Conservation (phyloP, 805 yeast species). For the Zygosaccharomyces gambellarensis region DNA sequence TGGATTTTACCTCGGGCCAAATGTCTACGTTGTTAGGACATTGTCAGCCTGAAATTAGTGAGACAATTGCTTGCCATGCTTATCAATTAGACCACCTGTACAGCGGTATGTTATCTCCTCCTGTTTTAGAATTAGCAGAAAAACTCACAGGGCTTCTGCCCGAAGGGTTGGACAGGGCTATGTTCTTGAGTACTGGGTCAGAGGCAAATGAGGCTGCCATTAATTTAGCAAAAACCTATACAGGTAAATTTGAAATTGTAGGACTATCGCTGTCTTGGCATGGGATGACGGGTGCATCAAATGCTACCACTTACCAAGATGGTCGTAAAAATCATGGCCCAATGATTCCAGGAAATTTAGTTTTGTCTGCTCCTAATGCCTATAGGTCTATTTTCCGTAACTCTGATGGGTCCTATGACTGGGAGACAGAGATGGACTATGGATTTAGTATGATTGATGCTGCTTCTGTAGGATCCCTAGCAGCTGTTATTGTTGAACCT, state of each 20-base stretch:
- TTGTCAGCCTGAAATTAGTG: conserved; percentile 26
- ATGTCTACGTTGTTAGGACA: conserved; percentile 29
- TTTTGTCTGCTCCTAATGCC: conserved; percentile 29
- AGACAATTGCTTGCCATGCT: conserved; percentile 23
- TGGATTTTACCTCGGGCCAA: conserved; percentile 31
- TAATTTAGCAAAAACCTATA: conserved; percentile 29
- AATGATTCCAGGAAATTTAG: conserved; percentile 26
- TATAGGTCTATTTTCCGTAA: conserved; percentile 28
- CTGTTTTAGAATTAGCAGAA: conserved; percentile 30
- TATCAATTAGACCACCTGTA: conserved; percentile 24
- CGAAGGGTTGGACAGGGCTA: conserved; percentile 23
- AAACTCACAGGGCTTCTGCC: conserved; percentile 24
- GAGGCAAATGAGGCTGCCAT: conserved; percentile 36
- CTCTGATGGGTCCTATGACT: conserved; percentile 29
- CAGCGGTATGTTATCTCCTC: conserved; percentile 29
- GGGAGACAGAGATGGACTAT: conserved; percentile 29
- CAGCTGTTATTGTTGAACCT: conserved; percentile 49
- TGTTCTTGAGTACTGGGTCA: conserved; percentile 32
- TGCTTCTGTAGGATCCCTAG: conserved; percentile 38
- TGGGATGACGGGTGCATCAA: conserved; percentile 31
- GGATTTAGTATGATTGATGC: conserved; percentile 30
- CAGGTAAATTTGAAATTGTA: conserved; percentile 29
- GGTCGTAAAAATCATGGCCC: conserved; percentile 31
- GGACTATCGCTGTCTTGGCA: conserved; percentile 31
- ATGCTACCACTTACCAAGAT: conserved; percentile 25